phyloP scores from a whole-genome alignment of 495 filamentous ascomycete species.

The Aspergillus panamensis region DNA sequence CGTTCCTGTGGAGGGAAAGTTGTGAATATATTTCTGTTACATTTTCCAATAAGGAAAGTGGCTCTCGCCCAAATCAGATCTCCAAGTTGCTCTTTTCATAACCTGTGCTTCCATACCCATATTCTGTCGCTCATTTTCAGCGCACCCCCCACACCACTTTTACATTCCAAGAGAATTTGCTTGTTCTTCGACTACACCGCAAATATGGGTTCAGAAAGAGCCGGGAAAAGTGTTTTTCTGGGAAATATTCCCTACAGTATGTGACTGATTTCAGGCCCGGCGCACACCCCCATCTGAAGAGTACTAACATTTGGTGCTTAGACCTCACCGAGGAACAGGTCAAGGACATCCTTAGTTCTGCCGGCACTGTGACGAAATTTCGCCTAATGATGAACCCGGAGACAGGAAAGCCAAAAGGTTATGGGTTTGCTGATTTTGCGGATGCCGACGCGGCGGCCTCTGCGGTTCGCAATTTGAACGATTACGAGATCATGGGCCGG shows the following conservation, averaged over 20 bases:
- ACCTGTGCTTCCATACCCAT: neutral
- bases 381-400: constrained; percentile 93
- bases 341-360: constrained; percentile 80
- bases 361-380: constrained; percentile 87
- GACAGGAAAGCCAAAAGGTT: constrained; percentile 91
- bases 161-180: neutral
- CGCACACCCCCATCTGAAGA: neutral
- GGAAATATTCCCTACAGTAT: constrained; percentile 74
- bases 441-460: constrained; percentile 90
- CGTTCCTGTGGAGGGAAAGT: neutral
- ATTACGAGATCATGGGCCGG: constrained; percentile 92
- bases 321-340: constrained; percentile 95
- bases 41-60: too few species aligned
- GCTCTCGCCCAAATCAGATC: neutral
- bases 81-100: neutral
- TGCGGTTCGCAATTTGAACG: constrained; percentile 92
- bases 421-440: constrained; percentile 91
- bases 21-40: too few species aligned
- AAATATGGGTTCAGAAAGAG: constrained; percentile 54
- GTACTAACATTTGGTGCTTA: constrained; percentile 26
- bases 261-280: constrained; percentile 4
- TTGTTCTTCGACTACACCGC: constrained; percentile 10
- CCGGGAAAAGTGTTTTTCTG: constrained; percentile 70
- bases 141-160: neutral
- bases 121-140: neutral